Evolutionary conservation across 2,329 filamentous ascomycete species (phyloP).

Genomic region (Claviceps fusiformis): DNA sequence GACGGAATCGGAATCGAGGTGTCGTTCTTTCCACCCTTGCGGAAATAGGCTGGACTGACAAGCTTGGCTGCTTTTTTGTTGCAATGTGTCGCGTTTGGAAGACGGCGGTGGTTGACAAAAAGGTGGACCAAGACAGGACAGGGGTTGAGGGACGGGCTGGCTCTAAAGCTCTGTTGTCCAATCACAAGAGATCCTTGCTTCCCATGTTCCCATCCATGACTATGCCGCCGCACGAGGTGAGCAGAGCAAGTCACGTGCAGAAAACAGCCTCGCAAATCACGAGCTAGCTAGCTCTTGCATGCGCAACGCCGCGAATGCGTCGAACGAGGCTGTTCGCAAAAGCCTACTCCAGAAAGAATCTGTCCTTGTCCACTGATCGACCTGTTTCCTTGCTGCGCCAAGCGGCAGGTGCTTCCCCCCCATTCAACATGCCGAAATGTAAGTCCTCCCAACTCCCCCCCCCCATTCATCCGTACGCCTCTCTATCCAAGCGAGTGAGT

Average conservation of each 20-base stretch:
- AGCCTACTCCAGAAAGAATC: too few species aligned
- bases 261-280: neutral
- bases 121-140: neutral
- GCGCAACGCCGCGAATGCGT: too few species aligned
- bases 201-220: too few species aligned
- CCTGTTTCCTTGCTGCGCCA: too few species aligned
- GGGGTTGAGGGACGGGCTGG: neutral
- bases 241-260: neutral
- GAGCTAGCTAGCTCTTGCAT: too few species aligned
- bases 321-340: too few species aligned
- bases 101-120: neutral
- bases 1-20: neutral
- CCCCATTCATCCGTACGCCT: neutral
- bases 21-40: neutral
- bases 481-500: neutral
- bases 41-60: neutral
- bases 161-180: neutral
- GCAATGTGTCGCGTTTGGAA: slow-evolving; percentile 7
- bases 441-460: neutral
- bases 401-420: neutral
- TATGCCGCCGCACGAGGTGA: too few species aligned
- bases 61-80: neutral
- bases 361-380: too few species aligned
- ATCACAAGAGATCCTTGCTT: neutral
- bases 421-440: slow-evolving; percentile 7